Evolutionary conservation across 2,329 filamentous ascomycete species (phyloP).

Genomic region (Paramyrothecium roridum): DNA sequence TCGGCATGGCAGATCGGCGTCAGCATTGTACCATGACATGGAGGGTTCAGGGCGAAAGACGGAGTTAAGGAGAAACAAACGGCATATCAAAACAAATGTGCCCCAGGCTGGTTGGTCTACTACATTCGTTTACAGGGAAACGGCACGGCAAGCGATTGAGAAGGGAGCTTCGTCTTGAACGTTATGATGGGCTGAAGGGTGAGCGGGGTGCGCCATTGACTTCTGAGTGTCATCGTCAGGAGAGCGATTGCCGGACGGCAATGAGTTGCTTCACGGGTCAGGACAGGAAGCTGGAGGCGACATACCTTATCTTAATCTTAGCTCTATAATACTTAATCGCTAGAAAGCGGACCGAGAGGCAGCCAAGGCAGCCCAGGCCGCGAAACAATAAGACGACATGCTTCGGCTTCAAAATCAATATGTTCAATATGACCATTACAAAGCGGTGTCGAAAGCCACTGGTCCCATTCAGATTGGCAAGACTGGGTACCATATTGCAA

Average conservation of each 20-base stretch:
- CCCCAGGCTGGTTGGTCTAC: constrained; percentile 12
- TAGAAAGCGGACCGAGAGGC: constrained; percentile 1
- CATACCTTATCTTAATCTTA: constrained; percentile 8
- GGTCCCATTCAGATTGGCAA: no score
- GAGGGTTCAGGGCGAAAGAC: constrained; percentile 33
- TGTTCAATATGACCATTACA: no score
- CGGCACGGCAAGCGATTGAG: constrained; percentile 3
- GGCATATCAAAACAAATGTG: constrained; percentile 3
- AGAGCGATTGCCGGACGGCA: neutral
- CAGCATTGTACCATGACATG: constrained; percentile 38
- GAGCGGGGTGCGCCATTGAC: constrained; percentile 6
- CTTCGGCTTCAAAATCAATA: neutral
- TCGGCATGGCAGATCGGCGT: constrained; percentile 35
- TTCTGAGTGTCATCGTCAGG: neutral
- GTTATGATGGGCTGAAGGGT: constrained; percentile 7
- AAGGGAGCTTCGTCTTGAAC: neutral
- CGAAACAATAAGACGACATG: neutral
- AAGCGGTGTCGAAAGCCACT: no score
- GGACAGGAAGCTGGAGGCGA: constrained; percentile 4
- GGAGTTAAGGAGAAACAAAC: constrained; percentile 39
- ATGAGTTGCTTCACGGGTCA: neutral
- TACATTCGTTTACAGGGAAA: constrained; percentile 38
- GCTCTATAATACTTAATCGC: constrained; percentile 18
- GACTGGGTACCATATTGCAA: no score
- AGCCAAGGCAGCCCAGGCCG: neutral